Evolutionary conservation across 2,329 filamentous ascomycete genomes (phyloP), one percentile per base, ranked within the genome.

Genomic region (Rhinocladiella mackenziei): DNA sequence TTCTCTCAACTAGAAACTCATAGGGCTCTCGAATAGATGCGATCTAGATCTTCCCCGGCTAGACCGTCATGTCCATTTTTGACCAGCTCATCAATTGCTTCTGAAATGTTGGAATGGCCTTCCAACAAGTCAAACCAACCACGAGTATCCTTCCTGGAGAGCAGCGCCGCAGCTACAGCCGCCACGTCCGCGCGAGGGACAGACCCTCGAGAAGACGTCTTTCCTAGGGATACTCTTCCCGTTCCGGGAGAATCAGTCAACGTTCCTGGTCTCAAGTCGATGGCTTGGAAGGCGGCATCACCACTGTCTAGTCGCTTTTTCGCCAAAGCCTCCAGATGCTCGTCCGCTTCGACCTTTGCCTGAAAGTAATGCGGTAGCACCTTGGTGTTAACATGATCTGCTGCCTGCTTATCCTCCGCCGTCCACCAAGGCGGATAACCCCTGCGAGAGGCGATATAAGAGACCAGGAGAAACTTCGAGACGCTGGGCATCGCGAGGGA

Each of bases 291-390:
- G 7, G 15, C 39, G 56, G 58, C 32, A 56, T 63, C 13, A 56
- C 57, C 47, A 14, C 32, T 29, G 30, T 53, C 50, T 22, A 31
- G 14, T 15, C 65, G 59, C 52, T 58, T 60, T 43, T 60, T 61
- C 6, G 66, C 62, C 25, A 72, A 56, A 3, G 73, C 69, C 7
- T 72, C 72, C 54, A 78, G 62, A 38, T 73, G 73, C 59, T 78
- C 74, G 50, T 78, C 75, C 1, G 75, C 74, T 15, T 73, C 74
- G 19, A 75, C 65, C 54, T 78, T 78, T 13, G 75, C 75, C 30
- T 71, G 65, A 51, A 66, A 71, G 55, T 78, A 78, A 8, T 69
- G 63, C 1, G 74, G 71, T 13, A 78, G 61, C 0, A 71, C 58
- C 19, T 73, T 66, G n/a, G 62, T 64, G 53, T 76, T 75, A 25